phyloP scores from a whole-genome alignment of 306 rosid genomes.

The Cicer cuneatum region DNA sequence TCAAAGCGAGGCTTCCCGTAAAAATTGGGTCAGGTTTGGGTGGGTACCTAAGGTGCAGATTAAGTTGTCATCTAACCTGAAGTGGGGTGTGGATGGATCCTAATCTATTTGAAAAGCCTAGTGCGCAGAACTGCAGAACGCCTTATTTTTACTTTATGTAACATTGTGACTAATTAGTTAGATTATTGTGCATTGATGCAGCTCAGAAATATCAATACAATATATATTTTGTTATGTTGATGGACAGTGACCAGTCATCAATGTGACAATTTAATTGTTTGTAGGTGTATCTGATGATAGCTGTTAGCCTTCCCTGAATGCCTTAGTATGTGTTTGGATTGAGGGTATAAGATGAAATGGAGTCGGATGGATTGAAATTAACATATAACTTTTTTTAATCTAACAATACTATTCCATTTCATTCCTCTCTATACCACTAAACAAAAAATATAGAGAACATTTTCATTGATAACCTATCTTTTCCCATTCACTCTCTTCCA shows the following conservation, averaged over 20 bases:
- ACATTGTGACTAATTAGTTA: slow-evolving; percentile 10
- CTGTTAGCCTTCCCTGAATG: slow-evolving; percentile 28
- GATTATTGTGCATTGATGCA: background rate
- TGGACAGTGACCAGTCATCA: slow-evolving; percentile 4
- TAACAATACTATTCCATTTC: no score
- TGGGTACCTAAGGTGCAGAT: no score
- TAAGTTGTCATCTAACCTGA: background rate
- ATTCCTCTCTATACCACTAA: no score
- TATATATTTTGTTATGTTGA: slow-evolving; percentile 32
- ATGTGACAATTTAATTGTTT: slow-evolving; percentile 26
- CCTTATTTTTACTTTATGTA: slow-evolving; percentile 15
- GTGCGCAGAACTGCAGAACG: background rate
- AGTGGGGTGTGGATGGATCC: slow-evolving; percentile 11
- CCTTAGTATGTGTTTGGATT: background rate
- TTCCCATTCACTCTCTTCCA: slow-evolving; percentile 11
- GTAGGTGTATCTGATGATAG: slow-evolving; percentile 20
- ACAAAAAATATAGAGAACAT: slow-evolving; percentile 1
- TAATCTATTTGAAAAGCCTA: slow-evolving; percentile 25
- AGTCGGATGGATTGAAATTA: no score
- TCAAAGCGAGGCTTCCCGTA: no score
- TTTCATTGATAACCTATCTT: slow-evolving; percentile 5
- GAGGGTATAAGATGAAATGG: no score
- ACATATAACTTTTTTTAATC: no score
- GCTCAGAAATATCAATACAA: background rate
- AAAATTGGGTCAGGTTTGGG: no score